phyloP scores from a whole-genome alignment of 2,329 filamentous ascomycete species.

The Aureobasidium sp. region DNA sequence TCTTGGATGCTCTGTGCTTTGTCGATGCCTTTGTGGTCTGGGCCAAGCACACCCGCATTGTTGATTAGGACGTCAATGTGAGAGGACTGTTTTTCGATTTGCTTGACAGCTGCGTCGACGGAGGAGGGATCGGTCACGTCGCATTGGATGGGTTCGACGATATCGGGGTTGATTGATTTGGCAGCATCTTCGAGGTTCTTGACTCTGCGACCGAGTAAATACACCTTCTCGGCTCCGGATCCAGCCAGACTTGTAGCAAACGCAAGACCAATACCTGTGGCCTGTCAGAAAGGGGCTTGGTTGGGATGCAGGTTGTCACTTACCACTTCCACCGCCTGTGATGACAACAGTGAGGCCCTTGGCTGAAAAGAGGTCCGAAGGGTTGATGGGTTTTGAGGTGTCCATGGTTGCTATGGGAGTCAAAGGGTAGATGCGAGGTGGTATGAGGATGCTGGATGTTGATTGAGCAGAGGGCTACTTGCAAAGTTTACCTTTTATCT shows the following conservation, averaged over 20 bases:
- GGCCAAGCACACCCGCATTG: conserved; percentile 30
- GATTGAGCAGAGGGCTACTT: background rate
- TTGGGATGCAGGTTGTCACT: conserved; percentile 13
- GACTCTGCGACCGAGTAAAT: conserved; percentile 35
- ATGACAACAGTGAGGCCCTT: conserved; percentile 35
- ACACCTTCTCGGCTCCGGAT: conserved; percentile 32
- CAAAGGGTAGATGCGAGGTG: background rate
- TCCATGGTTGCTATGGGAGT: conserved; percentile 26
- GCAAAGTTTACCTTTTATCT: background rate
- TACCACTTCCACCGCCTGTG: conserved; percentile 37
- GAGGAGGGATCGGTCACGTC: conserved; percentile 39
- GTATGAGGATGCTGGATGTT: background rate
- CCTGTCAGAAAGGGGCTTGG: background rate
- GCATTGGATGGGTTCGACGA: conserved; percentile 36
- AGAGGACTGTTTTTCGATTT: conserved; percentile 36
- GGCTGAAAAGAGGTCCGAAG: conserved; percentile 33
- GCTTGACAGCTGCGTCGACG: conserved; percentile 35
- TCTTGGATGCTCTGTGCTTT: conserved; percentile 38
- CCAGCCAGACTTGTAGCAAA: conserved; percentile 33
- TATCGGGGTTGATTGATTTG: conserved; percentile 26
- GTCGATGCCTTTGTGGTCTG: conserved; percentile 36
- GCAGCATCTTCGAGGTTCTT: conserved; percentile 32
- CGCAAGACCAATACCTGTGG: conserved; percentile 18
- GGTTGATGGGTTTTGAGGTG: conserved; percentile 28
- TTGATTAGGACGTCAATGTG: conserved; percentile 46